A percentile compares a stretch with the other conserved stretches of the same genome.
phyloP scores from a whole-genome alignment of 83 land plant genomes.

The Thuja plicata region DNA sequence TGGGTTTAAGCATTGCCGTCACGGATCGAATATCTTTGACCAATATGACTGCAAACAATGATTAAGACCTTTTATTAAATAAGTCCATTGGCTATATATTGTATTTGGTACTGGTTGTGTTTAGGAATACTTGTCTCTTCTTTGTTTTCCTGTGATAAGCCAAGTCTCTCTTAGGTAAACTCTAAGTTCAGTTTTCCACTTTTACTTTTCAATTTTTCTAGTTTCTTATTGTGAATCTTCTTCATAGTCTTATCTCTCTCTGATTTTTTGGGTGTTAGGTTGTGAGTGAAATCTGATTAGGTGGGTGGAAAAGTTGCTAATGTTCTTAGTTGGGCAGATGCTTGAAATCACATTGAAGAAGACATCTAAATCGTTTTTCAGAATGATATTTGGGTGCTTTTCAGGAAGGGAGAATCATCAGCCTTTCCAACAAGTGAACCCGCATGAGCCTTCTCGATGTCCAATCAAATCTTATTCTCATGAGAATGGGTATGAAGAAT shows the following conservation, averaged over 20 bases:
- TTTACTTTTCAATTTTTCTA: not conserved
- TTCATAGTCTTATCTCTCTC: not conserved
- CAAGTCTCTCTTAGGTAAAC: no score
- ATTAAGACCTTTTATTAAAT: no score
- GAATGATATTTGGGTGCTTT: not conserved
- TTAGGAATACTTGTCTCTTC: no score
- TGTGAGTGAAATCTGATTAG: no score
- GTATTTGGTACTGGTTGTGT: not conserved
- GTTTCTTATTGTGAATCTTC: not conserved
- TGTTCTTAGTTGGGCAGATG: no score
- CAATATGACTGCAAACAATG: not conserved
- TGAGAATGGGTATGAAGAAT: no score
- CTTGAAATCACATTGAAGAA: not conserved
- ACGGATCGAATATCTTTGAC: not conserved
- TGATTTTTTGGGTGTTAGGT: no score
- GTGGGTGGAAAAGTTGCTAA: no score
- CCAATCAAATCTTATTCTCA: not conserved
- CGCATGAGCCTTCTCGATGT: not conserved
- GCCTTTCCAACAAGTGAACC: no score
- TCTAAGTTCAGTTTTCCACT: not conserved
- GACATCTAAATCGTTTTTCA: not conserved
- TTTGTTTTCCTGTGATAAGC: no score
- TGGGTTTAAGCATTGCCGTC: not conserved
- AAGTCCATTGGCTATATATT: no score
- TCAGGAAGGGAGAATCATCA: not conserved